phyloP scores from a whole-genome alignment of 495 filamentous ascomycete genomes.

The Chaetomium tenue region DNA sequence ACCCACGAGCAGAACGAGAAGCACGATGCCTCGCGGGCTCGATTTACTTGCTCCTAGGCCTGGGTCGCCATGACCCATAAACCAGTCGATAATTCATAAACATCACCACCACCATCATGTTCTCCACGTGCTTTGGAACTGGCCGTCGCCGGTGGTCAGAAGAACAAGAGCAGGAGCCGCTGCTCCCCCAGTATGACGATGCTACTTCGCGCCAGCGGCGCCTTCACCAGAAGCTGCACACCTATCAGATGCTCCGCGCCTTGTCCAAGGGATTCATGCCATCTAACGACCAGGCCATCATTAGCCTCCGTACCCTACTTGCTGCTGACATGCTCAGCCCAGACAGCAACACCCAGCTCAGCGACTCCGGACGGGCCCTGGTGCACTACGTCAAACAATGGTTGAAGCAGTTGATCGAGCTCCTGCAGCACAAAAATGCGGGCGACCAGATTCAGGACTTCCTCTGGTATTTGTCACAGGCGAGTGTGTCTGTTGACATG shows the following conservation, averaged over 20 bases:
- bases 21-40: no score
- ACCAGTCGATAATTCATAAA: not conserved
- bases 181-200: constrained; percentile 81
- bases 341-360: constrained; percentile 65
- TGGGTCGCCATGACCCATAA: no score
- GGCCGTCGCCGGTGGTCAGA: constrained; percentile 26
- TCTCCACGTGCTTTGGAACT: constrained; percentile 35
- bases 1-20: no score
- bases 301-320: constrained; percentile 78
- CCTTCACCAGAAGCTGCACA: constrained; percentile 82
- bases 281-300: constrained; percentile 77
- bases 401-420: constrained; percentile 70
- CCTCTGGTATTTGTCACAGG: constrained; percentile 77
- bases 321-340: constrained; percentile 76
- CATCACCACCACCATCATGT: constrained; percentile 14
- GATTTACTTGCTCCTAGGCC: no score
- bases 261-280: constrained; percentile 87
- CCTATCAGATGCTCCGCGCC: constrained; percentile 86
- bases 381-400: constrained; percentile 69
- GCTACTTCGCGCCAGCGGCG: constrained; percentile 74
- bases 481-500: constrained; percentile 66
- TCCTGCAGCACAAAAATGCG: constrained; percentile 76
- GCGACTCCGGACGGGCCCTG: constrained; percentile 70
- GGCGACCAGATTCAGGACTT: constrained; percentile 89
- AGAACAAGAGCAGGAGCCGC: constrained; percentile 56